Evolutionary conservation across 352 stramenopile species (phyloP), one percentile per base, ranked within the genome.

Genomic region (Globisporangium alternatum): DNA sequence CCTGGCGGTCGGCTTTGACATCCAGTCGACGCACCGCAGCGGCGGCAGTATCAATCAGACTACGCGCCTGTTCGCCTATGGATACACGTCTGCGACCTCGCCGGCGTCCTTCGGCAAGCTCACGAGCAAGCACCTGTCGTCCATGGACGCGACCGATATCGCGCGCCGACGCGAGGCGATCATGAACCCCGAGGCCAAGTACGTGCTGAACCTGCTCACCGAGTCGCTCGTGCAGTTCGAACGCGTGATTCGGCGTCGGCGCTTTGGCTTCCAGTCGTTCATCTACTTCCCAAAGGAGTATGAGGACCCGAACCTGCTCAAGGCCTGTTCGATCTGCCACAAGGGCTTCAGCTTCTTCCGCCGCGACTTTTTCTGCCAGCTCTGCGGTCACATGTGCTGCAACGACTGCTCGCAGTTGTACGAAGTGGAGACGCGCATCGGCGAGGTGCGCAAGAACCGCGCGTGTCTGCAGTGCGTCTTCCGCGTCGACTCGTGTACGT

Each of bases 241-340:
- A 53, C 71, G 71, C 3, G 72, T 90, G 25, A 81, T 88, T 64
- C 81, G 81, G 7, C 78, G 81, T 33, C 76, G 79, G 5, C 76
- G 81, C 22, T 83, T 90, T 58, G 81, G 81, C 5, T 88, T 89
- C 60, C 81, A 90, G 73, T 72, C 74, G 12, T 90, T 89, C 62
- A 67, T 89, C 33, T 85, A 84, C 69, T 86, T 86, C 30, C 76
- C 80, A 2, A 76, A 64, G n/a, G 66, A 66, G 12, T 73, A 78
- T 44, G 66, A 81, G 19, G 61, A 69, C 17, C 52, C 52, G 21
- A 22, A 68, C 1, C 66, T 78, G 31, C 52, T 54, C 25, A 75
- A 75, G 22, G 35, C 37, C 28, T 90, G 80, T 56, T 64, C 55
- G 12, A 81, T 89, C 45, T 91, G 80, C 66, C 47, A 31, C 49